phyloP scores from a whole-genome alignment of 805 yeast genomes.

The Martiniozyma abietophila region DNA sequence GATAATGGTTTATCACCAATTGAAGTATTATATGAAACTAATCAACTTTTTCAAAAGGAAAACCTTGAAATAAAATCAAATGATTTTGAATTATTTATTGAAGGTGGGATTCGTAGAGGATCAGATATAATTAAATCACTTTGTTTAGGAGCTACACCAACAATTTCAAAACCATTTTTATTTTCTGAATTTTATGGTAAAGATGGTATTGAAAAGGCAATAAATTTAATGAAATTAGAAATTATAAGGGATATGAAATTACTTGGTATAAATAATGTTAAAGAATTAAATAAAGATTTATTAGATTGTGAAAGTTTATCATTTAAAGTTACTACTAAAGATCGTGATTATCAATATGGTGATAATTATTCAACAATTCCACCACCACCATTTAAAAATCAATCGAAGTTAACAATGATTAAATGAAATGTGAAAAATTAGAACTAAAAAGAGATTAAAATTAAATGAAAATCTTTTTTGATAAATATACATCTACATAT shows the following conservation, averaged over 20 bases:
- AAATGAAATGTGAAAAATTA: background rate
- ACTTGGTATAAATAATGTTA: constrained; percentile 44
- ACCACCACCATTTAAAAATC: constrained; percentile 19
- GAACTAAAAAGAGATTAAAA: background rate
- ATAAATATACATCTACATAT: background rate
- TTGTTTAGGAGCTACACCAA: constrained; percentile 42
- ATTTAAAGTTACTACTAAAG: constrained; percentile 44
- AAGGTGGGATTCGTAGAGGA: constrained; percentile 38
- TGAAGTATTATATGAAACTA: constrained; percentile 50
- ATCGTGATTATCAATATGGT: constrained; percentile 48
- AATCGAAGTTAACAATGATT: constrained; percentile 4
- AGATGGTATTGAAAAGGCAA: constrained; percentile 43
- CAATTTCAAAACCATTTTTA: constrained; percentile 67
- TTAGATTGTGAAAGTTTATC: constrained; percentile 43
- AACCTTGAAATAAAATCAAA: constrained; percentile 39
- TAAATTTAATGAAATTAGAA: constrained; percentile 45
- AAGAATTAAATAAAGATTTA: constrained; percentile 32
- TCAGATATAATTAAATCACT: constrained; percentile 34
- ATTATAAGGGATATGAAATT: constrained; percentile 52
- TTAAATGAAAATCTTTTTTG: background rate
- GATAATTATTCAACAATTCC: constrained; percentile 29
- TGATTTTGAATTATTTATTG: constrained; percentile 45
- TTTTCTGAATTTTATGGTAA: constrained; percentile 76
- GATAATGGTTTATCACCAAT: constrained; percentile 55
- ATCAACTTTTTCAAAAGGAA: constrained; percentile 29